Evolutionary conservation across 352 stramenopile genomes (phyloP).

Genomic region (Phytophthora pistaciae): DNA sequence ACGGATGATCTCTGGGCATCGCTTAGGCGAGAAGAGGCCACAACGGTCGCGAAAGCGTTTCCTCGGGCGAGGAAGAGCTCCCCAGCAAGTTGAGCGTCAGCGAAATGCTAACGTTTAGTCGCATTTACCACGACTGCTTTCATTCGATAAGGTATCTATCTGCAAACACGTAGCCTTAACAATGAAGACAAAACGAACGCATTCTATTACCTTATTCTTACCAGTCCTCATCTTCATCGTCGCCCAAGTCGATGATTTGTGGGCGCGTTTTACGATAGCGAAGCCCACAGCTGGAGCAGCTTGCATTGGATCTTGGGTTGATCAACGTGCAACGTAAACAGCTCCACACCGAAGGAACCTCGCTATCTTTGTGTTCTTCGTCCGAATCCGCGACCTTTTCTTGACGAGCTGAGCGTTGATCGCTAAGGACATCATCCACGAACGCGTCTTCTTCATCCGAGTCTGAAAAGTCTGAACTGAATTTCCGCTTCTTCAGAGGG

Average conservation of each 20-base stretch:
- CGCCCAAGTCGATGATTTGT: conserved; percentile 63
- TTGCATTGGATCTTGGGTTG: conserved; percentile 64
- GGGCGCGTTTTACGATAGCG: conserved; percentile 71
- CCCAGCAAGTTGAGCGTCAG: not conserved
- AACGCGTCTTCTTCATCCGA: conserved; percentile 45
- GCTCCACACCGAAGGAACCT: conserved; percentile 52
- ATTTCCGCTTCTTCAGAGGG: conserved; percentile 25
- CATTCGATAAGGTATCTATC: not conserved
- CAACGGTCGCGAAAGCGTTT: conserved; percentile 39
- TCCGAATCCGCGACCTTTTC: conserved; percentile 27
- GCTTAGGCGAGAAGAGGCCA: conserved; percentile 37
- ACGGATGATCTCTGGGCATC: conserved; percentile 48
- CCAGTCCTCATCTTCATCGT: conserved; percentile 50
- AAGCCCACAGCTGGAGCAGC: conserved; percentile 75
- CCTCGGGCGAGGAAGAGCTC: conserved; percentile 18
- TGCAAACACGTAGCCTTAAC: not conserved
- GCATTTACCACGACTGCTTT: too few relatives aligned
- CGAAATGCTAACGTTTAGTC: too few relatives aligned
- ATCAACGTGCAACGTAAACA: conserved; percentile 84
- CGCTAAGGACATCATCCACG: conserved; percentile 27
- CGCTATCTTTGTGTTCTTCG: conserved; percentile 57
- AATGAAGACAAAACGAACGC: conserved; percentile 2
- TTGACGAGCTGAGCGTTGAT: conserved; percentile 10
- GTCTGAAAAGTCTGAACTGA: conserved; percentile 21
- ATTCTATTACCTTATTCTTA: conserved; percentile 29